phyloP scores from a whole-genome alignment of 768 basidiomycete genomes.

The Psilocybe sp. region DNA sequence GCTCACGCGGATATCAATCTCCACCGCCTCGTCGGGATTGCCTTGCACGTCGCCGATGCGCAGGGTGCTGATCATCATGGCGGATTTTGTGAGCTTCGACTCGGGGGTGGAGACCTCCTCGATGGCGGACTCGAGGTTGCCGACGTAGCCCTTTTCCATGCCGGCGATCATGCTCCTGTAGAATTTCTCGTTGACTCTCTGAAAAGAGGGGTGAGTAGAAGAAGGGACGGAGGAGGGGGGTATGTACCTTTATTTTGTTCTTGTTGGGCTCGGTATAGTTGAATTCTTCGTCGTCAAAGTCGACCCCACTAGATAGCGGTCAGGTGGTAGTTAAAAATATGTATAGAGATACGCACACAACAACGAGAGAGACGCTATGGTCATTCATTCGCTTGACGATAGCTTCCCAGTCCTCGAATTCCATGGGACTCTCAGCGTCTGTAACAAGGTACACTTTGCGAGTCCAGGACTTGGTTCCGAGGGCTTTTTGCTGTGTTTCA shows the following conservation, averaged over 20 bases:
- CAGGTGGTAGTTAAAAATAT: neutral
- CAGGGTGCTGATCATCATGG: constrained; percentile 59
- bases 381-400: constrained; percentile 64
- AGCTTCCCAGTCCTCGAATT: constrained; percentile 72
- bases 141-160: constrained; percentile 50
- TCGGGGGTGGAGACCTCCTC: constrained; percentile 60
- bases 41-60: constrained; percentile 75
- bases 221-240: neutral
- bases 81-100: constrained; percentile 65
- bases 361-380: constrained; percentile 35
- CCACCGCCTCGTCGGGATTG: constrained; percentile 67
- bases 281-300: constrained; percentile 77
- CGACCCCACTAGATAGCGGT: constrained; percentile 62
- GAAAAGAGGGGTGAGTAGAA: neutral
- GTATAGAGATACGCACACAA: neutral
- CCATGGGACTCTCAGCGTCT: constrained; percentile 76
- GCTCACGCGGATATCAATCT: constrained; percentile 68
- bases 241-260: constrained; percentile 63
- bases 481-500: constrained; percentile 70
- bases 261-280: constrained; percentile 68
- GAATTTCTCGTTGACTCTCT: constrained; percentile 78
- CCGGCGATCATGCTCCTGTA: constrained; percentile 33
- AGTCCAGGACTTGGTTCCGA: constrained; percentile 78
- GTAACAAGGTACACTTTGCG: constrained; percentile 83
- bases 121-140: constrained; percentile 66